Evolutionary conservation across 2,329 filamentous ascomycete species (phyloP), one percentile per base, ranked within the genome.

Genomic region (Xylariomycetidae sp.): DNA sequence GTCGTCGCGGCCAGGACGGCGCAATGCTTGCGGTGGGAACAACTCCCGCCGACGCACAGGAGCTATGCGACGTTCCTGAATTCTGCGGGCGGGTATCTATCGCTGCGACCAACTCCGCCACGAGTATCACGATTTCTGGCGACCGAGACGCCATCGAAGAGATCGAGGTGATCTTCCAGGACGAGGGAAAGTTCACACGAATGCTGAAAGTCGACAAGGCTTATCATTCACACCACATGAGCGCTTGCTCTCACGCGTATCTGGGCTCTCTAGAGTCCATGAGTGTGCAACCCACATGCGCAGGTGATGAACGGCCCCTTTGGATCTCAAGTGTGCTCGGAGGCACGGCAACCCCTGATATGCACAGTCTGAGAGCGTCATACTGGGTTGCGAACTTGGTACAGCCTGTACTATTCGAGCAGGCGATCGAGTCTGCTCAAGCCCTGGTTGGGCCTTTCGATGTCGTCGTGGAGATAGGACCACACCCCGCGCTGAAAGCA

Each of bases 381-480:
- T 70, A 71, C 45, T 72, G 67, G 68, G 48, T 37, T 1, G 52
- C 62, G 18, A 72, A 72, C 41, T 61, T 71, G 61, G 42, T 53
- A 2, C 49, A 56, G 8, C 53, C 67, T 1, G 67, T 71, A 0
- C 42, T 63, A 1, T 71, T 72, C 39, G 49, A 51, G 4, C 55
- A 67, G 26, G 67, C 67, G 1, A 25, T 70, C 0, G 25, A 34
- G 29, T 20, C 46, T 1, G 51, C 59, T 0, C 10, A 59, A 1
- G 15, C 44, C 2, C 27, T 40, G 4, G 28, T 29, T 10, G 48
- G 47, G 1, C 32, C 44, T 0, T 54, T 61, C 18, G 57, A 64
- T 29, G 50, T 59, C 8, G 57, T 47, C n/a, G 46, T 70, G 3
- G 68, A 70, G 34, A 43, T 70, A 6, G 67, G 67, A 0, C 63